Evolutionary conservation across 2,329 filamentous ascomycete species (phyloP).

Genomic region (Penicillium frequentans): DNA sequence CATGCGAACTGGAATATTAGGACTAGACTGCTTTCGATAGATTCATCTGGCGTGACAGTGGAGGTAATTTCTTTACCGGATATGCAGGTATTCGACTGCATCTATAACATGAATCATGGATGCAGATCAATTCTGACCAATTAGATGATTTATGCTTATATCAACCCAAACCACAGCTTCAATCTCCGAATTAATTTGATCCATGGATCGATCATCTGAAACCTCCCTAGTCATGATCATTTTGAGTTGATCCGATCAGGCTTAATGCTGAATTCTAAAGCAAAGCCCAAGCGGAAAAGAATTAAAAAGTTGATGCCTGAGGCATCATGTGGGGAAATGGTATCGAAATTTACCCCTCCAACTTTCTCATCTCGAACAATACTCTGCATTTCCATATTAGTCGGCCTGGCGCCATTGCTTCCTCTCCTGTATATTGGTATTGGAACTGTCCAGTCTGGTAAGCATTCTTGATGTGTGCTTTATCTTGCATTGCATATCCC

Average conservation of each 20-base stretch:
- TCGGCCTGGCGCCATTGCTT: not conserved
- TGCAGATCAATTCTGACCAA: no score
- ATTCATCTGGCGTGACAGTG: not conserved
- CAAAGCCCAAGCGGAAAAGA: not conserved
- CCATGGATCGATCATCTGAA: no score
- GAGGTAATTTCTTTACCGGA: not conserved
- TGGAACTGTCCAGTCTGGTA: not conserved
- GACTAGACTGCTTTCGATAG: not conserved
- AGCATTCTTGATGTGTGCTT: not conserved
- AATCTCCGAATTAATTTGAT: not conserved
- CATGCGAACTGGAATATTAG: slow-evolving; percentile 6
- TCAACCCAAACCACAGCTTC: not conserved
- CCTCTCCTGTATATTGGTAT: not conserved
- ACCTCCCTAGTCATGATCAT: not conserved
- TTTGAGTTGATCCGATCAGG: not conserved
- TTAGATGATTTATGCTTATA: not conserved
- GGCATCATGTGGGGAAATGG: slow-evolving; percentile 24
- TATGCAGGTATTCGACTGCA: no score
- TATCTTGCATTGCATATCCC: not conserved
- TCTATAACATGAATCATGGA: not conserved
- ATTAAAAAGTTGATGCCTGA: slow-evolving; percentile 22
- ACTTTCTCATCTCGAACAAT: not conserved
- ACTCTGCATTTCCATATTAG: not conserved
- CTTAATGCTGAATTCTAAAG: not conserved
- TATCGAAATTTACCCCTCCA: slow-evolving; percentile 38